Base-by-base conservation (phyloP, 352 stramenopile genomes). In the Blastocystis sp. region DNA sequence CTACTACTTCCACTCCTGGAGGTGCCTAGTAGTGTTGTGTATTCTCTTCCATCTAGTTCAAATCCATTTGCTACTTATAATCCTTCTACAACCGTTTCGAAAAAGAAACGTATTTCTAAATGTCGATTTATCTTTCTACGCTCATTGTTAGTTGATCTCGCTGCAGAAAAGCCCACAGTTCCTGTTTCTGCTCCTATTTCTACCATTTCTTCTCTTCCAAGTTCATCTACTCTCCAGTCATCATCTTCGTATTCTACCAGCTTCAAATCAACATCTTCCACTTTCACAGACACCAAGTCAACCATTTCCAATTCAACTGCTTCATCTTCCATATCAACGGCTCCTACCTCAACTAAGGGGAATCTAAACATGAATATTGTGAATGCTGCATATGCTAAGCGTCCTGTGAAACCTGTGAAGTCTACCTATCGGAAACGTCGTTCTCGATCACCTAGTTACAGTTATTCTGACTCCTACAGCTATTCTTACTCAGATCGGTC, bases 41-140 rank as follows among this genome's bases (percentile, higher is more conserved):
- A 14, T 37, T 42, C 9, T 67, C 9, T 83, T 29, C 65, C 51
- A 66, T 19, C 16, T 65, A 83, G 71, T 43, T 65, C 71, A 7
- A 83, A 83, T n/a, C 71, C 71, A 6, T 83, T 83, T 42, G 71
- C 46, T 19, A 66, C 21, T 42, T 83, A 83, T 56, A 83, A 83
- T 29, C 35, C 19, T 32, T 51, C 46, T 27, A 39, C 71, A 14
- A 29, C 71, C 27, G 46, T 54, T 24, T 19, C 69, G 14, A 49
- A 27, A 12, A 83, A 83, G 32, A 37, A 29, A 42, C 49, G 52
- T n/a, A 56, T 66, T 37, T 37, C 71, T 6, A 66, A 51, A 29
- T 83, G 42, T 67, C 9, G 21, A n/a, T 67, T 4, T 83, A 7
- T 65, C 9, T 29, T 29, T 24, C 51, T 46, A 21, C 7, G 12